These are phyloP conservation scores for Eleusine coracana DNA, from an alignment of 176 grass and related monocot species.

Conservation along the genomic window DNA sequence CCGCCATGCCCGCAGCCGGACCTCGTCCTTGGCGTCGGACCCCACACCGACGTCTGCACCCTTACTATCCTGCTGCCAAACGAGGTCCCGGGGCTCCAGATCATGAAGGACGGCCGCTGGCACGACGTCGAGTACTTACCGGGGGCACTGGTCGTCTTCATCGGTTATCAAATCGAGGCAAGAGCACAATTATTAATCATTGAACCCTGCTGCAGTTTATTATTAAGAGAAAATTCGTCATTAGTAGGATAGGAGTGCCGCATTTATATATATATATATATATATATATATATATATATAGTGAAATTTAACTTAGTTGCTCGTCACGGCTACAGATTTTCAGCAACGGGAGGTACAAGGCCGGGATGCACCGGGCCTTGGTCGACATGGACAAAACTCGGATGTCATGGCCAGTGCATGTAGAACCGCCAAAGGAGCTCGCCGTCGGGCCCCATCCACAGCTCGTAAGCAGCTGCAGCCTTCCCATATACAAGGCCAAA, in stretches of 20 bases:
- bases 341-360: constrained; percentile 84
- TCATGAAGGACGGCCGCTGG: constrained; percentile 65
- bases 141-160: constrained; percentile 62
- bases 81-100: constrained; percentile 69
- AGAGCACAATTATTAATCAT: background rate
- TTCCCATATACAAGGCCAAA: constrained; percentile 69
- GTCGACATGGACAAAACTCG: constrained; percentile 64
- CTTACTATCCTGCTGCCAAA: constrained; percentile 72
- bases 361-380: constrained; percentile 60
- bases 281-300: too few species aligned
- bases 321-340: constrained; percentile 44
- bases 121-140: constrained; percentile 56
- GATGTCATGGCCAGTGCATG: constrained; percentile 85
- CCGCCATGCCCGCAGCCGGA: constrained; percentile 74
- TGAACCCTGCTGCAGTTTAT: too few species aligned
- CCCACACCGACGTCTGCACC: constrained; percentile 75
- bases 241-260: too few species aligned
- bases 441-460: constrained; percentile 58
- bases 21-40: constrained; percentile 52
- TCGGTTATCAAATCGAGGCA: constrained; percentile 87
- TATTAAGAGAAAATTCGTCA: too few species aligned
- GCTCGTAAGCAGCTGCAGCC: constrained; percentile 40
- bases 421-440: constrained; percentile 51
- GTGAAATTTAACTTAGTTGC: too few species aligned
- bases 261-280: too few species aligned